A percentile compares a stretch with the other conserved stretches of the same genome.
Conservation (phyloP, 2,329 filamentous ascomycete species). For the Immersiporthe knoxdaviesiana region DNA sequence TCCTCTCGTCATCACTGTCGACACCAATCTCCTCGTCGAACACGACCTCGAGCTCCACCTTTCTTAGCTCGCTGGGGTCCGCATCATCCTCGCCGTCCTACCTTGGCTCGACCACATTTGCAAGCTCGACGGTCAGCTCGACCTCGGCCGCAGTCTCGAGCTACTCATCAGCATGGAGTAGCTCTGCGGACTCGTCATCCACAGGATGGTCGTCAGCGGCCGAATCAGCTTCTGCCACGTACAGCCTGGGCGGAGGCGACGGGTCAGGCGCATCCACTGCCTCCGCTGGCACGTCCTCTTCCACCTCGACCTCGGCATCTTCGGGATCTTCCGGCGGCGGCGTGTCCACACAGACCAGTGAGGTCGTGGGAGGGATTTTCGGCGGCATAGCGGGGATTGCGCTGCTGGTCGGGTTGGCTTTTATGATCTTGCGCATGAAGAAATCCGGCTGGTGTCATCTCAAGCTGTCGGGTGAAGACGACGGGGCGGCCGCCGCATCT, state of each 20-base stretch:
- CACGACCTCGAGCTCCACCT: conserved; percentile 19
- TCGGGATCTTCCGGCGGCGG: conserved; percentile 32
- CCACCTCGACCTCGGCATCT: conserved; percentile 30
- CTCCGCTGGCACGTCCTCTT: conserved; percentile 34
- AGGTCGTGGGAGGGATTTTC: conserved; percentile 59
- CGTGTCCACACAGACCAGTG: conserved; percentile 35
- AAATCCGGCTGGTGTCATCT: conserved; percentile 42
- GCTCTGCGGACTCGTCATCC: conserved; percentile 15
- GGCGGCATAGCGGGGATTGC: conserved; percentile 62
- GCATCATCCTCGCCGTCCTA: conserved; percentile 36
- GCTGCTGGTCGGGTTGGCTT: conserved; percentile 56
- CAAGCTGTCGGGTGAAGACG: conserved; percentile 41
- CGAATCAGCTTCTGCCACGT: conserved; percentile 23
- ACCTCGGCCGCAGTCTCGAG: conserved; percentile 15
- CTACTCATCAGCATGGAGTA: conserved; percentile 15
- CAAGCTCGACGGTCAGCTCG: conserved; percentile 20
- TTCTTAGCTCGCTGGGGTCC: conserved; percentile 12
- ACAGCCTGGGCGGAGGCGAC: conserved; percentile 29
- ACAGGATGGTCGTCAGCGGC: conserved; percentile 21
- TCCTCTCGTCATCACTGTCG: conserved; percentile 17
- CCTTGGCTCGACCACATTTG: conserved; percentile 28
- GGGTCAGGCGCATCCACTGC: conserved; percentile 33
- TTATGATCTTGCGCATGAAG: conserved; percentile 60
- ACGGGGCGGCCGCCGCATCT: conserved; percentile 17
- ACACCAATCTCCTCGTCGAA: conserved; percentile 14